A percentile compares a stretch with the other conserved stretches of the same genome.
These are phyloP conservation scores for Venturia oleaginea DNA, from an alignment of 2,329 filamentous ascomycete species.

Conservation along the genomic window DNA sequence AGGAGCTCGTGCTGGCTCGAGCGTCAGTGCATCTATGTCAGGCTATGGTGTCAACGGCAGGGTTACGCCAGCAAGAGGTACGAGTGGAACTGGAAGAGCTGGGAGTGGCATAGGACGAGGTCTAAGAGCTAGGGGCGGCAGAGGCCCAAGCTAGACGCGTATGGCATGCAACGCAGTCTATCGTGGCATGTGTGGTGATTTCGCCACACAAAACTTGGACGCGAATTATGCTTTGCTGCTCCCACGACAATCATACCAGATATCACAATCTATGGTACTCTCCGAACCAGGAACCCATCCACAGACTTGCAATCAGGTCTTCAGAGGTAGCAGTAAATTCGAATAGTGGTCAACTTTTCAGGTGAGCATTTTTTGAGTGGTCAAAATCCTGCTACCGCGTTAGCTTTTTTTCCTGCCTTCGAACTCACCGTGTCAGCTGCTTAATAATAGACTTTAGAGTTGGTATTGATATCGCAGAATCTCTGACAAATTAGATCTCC, in stretches of 20 bases:
- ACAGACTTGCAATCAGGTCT: background rate
- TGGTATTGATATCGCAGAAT: too few species aligned
- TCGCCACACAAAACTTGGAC: background rate
- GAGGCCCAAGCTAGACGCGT: background rate
- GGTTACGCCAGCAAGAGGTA: slow-evolving; percentile 24
- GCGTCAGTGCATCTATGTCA: slow-evolving; percentile 17
- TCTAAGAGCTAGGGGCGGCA: slow-evolving; percentile 21
- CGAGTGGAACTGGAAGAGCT: slow-evolving; percentile 18
- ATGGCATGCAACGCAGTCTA: background rate
- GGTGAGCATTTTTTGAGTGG: too few species aligned
- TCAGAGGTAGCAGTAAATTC: background rate
- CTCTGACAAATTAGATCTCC: too few species aligned
- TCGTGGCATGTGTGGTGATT: background rate
- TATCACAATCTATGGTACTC: background rate
- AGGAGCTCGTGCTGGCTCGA: slow-evolving; percentile 24
- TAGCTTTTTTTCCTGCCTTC: too few species aligned
- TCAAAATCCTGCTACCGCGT: too few species aligned
- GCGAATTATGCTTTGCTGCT: slow-evolving; percentile 4
- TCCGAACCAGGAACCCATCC: background rate
- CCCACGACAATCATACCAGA: background rate
- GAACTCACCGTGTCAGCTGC: too few species aligned
- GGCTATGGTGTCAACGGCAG: slow-evolving; percentile 38
- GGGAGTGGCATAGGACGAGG: slow-evolving; percentile 33
- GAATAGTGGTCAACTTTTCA: background rate
- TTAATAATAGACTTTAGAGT: too few species aligned